phyloP scores from a whole-genome alignment of 129 eudicot genomes.

The Sambucus nigra region DNA sequence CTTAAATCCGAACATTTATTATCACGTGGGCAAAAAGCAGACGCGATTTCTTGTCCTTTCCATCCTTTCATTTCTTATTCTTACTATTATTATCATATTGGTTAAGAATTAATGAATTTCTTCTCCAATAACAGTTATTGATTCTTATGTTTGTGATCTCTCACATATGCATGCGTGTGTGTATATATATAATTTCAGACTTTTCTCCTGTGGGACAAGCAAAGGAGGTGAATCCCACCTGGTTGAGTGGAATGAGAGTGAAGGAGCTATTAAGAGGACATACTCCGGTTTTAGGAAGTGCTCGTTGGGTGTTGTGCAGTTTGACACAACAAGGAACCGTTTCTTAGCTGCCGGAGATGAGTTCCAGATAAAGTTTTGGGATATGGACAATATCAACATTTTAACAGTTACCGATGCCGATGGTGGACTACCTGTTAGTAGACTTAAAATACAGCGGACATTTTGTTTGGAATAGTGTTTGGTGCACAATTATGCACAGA shows the following conservation, averaged over 20 bases:
- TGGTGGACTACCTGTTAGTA: conserved; percentile 89
- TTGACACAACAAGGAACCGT: conserved; percentile 87
- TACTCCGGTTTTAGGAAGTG: conserved; percentile 81
- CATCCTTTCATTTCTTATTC: too few relatives aligned
- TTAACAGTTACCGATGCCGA: conserved; percentile 68
- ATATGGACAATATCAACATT: conserved; percentile 62
- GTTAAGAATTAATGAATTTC: too few relatives aligned
- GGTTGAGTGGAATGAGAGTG: conserved; percentile 98
- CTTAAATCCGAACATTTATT: too few relatives aligned
- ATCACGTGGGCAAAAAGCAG: too few relatives aligned
- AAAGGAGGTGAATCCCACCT: conserved; percentile 88
- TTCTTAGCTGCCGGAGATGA: conserved; percentile 94
- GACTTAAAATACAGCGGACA: neutral
- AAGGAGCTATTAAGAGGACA: conserved; percentile 91
- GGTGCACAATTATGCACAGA: neutral
- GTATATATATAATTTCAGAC: too few relatives aligned
- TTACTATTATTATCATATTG: too few relatives aligned
- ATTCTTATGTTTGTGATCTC: too few relatives aligned
- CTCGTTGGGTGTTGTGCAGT: conserved; percentile 68
- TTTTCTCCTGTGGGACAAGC: conserved; percentile 94
- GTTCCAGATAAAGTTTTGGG: conserved; percentile 92
- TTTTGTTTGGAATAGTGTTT: neutral
- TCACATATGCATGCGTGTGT: too few relatives aligned
- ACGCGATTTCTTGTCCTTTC: too few relatives aligned
- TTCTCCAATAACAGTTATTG: too few relatives aligned